Evolutionary conservation across 495 filamentous ascomycete species (phyloP).

Genomic region (Durotheca rogersii): DNA sequence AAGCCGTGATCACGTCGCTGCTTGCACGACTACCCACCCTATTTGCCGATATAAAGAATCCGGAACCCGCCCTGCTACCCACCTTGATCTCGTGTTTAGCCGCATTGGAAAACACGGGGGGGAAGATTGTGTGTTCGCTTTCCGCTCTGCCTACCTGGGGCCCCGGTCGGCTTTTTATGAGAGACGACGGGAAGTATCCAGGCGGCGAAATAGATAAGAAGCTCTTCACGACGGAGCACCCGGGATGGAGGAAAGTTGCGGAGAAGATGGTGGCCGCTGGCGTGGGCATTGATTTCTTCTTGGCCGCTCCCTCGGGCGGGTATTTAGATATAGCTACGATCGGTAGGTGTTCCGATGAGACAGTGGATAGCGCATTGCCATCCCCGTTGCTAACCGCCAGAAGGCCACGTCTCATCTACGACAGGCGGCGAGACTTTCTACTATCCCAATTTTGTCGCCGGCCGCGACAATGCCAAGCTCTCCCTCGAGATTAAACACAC

Average conservation of each 20-base stretch:
- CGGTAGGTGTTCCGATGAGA: slow-evolving; percentile 54
- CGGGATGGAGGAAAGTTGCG: slow-evolving; percentile 76
- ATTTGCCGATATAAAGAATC: slow-evolving; percentile 82
- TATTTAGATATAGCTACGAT: slow-evolving; percentile 96
- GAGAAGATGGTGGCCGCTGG: slow-evolving; percentile 87
- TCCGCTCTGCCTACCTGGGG: slow-evolving; percentile 85
- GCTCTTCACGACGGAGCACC: slow-evolving; percentile 85
- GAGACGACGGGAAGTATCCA: slow-evolving; percentile 85
- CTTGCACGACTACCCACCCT: slow-evolving; percentile 75
- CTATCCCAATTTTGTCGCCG: slow-evolving; percentile 92
- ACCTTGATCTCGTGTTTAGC: slow-evolving; percentile 77
- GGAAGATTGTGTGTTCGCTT: slow-evolving; percentile 88
- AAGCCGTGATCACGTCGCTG: slow-evolving; percentile 80
- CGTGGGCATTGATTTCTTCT: slow-evolving; percentile 89
- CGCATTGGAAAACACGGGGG: slow-evolving; percentile 80
- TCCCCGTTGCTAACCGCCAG: slow-evolving; percentile 22
- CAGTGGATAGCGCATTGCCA: background rate
- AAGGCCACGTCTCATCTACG: slow-evolving; percentile 68
- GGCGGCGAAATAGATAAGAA: slow-evolving; percentile 90
- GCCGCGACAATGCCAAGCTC: slow-evolving; percentile 81
- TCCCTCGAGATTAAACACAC: slow-evolving; percentile 82
- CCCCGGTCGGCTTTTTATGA: slow-evolving; percentile 75
- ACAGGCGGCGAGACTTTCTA: slow-evolving; percentile 93
- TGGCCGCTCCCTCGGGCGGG: slow-evolving; percentile 82
- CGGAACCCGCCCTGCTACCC: slow-evolving; percentile 83